Base-by-base conservation (phyloP, 495 filamentous ascomycete species). In the Emericellopsis terricola region DNA sequence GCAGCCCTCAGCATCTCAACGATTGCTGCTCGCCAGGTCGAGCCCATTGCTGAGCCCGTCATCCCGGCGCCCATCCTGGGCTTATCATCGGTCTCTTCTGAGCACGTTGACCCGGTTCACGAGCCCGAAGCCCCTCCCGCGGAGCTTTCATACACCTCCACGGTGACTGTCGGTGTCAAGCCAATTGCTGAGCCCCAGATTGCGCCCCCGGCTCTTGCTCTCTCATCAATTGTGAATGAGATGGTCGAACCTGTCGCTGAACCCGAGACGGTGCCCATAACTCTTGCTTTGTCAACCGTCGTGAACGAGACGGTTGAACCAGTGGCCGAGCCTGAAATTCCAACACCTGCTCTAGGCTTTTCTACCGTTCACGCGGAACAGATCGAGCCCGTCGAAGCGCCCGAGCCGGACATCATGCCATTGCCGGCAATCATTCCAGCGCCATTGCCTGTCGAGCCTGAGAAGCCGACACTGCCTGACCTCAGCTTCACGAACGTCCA, bases 241-340 rank as follows among this genome's bases (percentile, higher is more conserved):
- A 34, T 42, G 9, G 35, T 53, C n/a, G 48, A 49, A 37, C 52
- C 52, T 2, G 15, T 38, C 8, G 36, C 38, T 9, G 49, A 48
- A 21, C 45, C 47, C 8, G 44, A 49, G 38, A 33, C 38, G 8
- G 40, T 41, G 3, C 27, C 34, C 8, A 39, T 38, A 8, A 27
- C 37, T 3, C 42, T 59, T 23, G 41, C 34, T 29, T 39, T 56
- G 32, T 46, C 53, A n/a, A 15, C 38, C 8, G 43, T 62, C 29
- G 38, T 45, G 15, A 21, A 41, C 7, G 41, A 49, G 39, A 27
- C 42, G 15, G 39, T 49, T 35, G 41, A 42, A 21, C 47, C 47
- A n/a, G 33, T 19, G 11, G 21, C 18, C 11, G 41, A 47, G 37
- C 44, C 44, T 4, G 39, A 36, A 10, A 8, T 26, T 3, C 37